phyloP scores from a whole-genome alignment of 2,329 filamentous ascomycete genomes.

The Curvularia lunata region DNA sequence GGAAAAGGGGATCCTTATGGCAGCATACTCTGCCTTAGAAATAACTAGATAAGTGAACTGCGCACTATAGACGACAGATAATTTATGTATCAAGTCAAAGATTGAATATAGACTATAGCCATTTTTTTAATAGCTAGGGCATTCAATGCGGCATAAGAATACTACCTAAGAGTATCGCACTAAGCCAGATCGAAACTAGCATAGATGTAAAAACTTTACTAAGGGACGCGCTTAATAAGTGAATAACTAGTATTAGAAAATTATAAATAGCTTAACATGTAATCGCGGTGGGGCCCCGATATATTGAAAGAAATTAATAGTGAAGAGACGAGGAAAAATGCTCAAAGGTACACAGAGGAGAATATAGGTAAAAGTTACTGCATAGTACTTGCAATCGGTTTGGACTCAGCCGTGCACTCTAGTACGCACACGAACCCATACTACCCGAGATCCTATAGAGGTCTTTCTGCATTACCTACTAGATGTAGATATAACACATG shows the following conservation, averaged over 20 bases:
- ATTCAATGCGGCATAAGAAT: conserved; percentile 79
- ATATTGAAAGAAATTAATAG: conserved; percentile 36
- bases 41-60: conserved; percentile 65
- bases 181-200: conserved; percentile 74
- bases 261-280: conserved; percentile 34
- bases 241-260: conserved; percentile 57
- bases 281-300: conserved; percentile 34
- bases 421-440: too few relatives aligned
- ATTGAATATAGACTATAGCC: conserved; percentile 71
- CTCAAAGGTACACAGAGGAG: conserved; percentile 23
- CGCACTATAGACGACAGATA: conserved; percentile 54
- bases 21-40: conserved; percentile 76
- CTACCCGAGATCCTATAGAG: too few relatives aligned
- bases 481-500: conserved; percentile 47
- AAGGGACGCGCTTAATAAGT: conserved; percentile 70
- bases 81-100: conserved; percentile 24
- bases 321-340: conserved; percentile 27
- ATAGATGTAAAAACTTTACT: conserved; percentile 70
- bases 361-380: conserved; percentile 30
- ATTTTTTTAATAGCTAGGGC: conserved; percentile 79
- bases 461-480: too few relatives aligned
- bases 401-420: too few relatives aligned
- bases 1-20: conserved; percentile 73
- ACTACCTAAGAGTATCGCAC: conserved; percentile 81
- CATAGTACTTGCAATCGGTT: too few relatives aligned